Percentiles rank a stretch among this genome's conserved stretches.
Evolutionary conservation across 164 flowering plant species (phyloP).

Genomic region (Paratinospora sagittata): DNA sequence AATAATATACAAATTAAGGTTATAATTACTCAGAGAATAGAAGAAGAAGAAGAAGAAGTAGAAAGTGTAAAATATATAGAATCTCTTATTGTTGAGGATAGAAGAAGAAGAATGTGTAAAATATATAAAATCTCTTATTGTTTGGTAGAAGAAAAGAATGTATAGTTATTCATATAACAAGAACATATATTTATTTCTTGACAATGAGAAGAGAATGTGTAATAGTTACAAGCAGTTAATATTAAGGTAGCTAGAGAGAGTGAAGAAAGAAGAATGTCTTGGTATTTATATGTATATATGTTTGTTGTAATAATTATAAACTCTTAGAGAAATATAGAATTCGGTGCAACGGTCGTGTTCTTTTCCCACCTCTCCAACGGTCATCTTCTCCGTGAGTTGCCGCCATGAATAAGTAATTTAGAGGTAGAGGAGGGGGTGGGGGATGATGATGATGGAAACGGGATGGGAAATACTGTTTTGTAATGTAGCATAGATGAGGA

Average conservation of each 20-base stretch:
- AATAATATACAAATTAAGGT: no score
- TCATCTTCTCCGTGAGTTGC: neutral
- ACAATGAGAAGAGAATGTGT: no score
- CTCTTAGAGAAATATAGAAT: neutral
- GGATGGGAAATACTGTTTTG: slow-evolving; percentile 29
- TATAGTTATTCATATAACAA: no score
- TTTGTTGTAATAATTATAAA: neutral
- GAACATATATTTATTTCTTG: no score
- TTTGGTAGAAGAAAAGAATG: no score
- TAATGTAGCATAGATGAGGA: slow-evolving; percentile 2
- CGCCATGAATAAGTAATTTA: neutral
- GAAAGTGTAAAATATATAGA: no score
- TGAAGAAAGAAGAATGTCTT: neutral
- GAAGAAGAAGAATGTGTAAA: no score
- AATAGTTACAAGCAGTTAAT: no score
- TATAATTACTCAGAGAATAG: no score
- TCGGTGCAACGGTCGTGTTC: slow-evolving; percentile 32
- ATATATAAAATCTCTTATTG: no score
- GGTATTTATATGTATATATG: neutral
- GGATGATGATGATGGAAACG: neutral
- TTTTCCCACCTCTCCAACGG: slow-evolving; percentile 4
- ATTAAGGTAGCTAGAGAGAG: neutral
- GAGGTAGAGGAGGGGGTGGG: neutral
- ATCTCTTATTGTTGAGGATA: no score
- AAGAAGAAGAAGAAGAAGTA: no score